phyloP scores from a whole-genome alignment of 2,329 filamentous ascomycete genomes.

The Xylaria sp. region DNA sequence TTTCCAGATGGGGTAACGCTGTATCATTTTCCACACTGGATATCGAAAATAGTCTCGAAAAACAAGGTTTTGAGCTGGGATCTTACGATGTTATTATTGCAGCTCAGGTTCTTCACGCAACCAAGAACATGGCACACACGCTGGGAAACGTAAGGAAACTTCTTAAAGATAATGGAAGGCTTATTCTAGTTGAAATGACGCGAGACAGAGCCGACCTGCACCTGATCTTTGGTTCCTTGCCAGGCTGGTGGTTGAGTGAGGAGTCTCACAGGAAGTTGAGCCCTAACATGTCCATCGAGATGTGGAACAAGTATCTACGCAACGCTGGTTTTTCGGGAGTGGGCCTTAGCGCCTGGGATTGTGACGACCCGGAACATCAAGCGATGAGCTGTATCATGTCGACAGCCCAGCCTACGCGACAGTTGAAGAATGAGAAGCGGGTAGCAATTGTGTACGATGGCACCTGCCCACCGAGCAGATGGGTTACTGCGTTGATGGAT shows the following conservation, averaged over 20 bases:
- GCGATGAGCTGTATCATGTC: conserved; percentile 27
- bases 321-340: conserved; percentile 30
- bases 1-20: conserved; percentile 35
- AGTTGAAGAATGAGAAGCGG: neutral
- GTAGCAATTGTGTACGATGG: conserved; percentile 19
- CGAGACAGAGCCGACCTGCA: conserved; percentile 19
- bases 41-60: conserved; percentile 42
- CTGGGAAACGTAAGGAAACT: conserved; percentile 39
- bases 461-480: conserved; percentile 2
- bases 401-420: conserved; percentile 5
- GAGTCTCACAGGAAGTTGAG: conserved; percentile 20
- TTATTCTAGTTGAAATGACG: conserved; percentile 40
- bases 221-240: conserved; percentile 35
- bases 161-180: conserved; percentile 41
- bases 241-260: conserved; percentile 38
- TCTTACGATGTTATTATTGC: conserved; percentile 45
- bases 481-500: conserved; percentile 19
- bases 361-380: conserved; percentile 20
- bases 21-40: conserved; percentile 50
- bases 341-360: conserved; percentile 28
- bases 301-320: conserved; percentile 23
- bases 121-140: conserved; percentile 33
- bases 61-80: conserved; percentile 28
- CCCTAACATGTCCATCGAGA: conserved; percentile 7
- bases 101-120: conserved; percentile 41